Percentiles rank a stretch among this genome's conserved stretches.
Conservation (phyloP, 2,329 filamentous ascomycete species). For the Colletotrichum higginsianum region DNA sequence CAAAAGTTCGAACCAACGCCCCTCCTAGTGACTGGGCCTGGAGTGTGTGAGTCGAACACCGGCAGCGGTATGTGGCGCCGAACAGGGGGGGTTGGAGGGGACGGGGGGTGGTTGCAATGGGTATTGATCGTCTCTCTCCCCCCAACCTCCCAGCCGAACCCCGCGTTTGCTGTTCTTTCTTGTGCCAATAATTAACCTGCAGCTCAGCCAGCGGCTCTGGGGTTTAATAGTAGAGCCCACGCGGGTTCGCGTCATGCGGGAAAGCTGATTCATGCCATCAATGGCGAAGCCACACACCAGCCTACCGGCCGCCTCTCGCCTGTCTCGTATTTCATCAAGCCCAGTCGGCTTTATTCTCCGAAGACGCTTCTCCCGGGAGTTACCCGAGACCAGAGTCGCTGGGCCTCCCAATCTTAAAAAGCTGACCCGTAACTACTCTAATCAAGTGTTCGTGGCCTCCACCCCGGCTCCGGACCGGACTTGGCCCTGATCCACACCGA, state of each 20-base stretch:
- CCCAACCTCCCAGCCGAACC: conserved; percentile 27
- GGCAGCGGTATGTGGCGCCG: conserved; percentile 8
- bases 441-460: conserved; percentile 11
- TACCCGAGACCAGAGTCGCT: conserved; percentile 9
- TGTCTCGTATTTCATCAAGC: too few relatives aligned
- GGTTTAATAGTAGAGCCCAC: not conserved
- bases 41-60: not conserved
- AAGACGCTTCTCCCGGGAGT: not conserved
- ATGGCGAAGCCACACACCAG: not conserved
- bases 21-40: not conserved
- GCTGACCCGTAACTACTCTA: conserved; percentile 10
- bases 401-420: conserved; percentile 19
- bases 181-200: conserved; percentile 18
- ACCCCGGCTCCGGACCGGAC: conserved; percentile 33
- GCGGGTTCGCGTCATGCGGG: not conserved
- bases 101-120: not conserved
- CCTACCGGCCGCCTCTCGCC: not conserved
- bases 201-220: conserved; percentile 1
- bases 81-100: not conserved
- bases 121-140: conserved; percentile 19
- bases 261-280: conserved; percentile 8
- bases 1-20: conserved; percentile 15
- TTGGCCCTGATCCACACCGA: conserved; percentile 27
- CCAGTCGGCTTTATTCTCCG: conserved; percentile 7
- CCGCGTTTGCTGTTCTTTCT: conserved; percentile 29